These are phyloP conservation scores for Solanum pimpinellifolium DNA, from an alignment of 257 asterid genomes.

Conservation along the genomic window DNA sequence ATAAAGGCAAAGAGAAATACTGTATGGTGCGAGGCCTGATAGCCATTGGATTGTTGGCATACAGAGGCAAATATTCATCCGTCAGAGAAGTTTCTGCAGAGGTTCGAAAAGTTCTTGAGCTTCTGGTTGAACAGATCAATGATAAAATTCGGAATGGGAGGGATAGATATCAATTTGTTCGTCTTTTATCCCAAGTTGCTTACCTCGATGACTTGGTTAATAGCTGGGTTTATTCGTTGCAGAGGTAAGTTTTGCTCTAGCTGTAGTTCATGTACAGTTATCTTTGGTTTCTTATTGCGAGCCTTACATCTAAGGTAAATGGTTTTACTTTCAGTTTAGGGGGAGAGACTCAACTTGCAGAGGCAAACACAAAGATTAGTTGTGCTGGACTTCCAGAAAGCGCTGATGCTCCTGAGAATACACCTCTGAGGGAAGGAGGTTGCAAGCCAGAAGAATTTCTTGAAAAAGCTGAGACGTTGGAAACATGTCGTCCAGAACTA, in stretches of 20 bases:
- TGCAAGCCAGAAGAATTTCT: conserved; percentile 6
- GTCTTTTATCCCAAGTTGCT: conserved; percentile 83
- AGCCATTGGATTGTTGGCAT: conserved; percentile 89
- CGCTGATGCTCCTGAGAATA: conserved; percentile 8
- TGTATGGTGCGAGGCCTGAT: conserved; percentile 71
- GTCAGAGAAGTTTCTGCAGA: conserved; percentile 51
- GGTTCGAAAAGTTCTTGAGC: conserved; percentile 73
- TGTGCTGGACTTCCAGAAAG: conserved; percentile 6
- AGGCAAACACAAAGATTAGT: conserved; percentile 16
- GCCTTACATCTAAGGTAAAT: conserved; percentile 6
- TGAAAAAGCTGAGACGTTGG: conserved; percentile 19
- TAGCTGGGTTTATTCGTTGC: conserved; percentile 70
- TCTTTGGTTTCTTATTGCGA: neutral
- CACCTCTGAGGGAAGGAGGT: conserved; percentile 22
- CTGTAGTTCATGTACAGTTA: neutral
- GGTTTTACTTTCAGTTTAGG: conserved; percentile 51
- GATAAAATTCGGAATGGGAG: conserved; percentile 78
- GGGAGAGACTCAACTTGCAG: conserved; percentile 36
- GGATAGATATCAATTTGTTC: conserved; percentile 51
- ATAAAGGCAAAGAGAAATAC: conserved; percentile 34
- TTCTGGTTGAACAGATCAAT: conserved; percentile 47
- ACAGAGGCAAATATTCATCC: conserved; percentile 72
- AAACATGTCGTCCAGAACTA: conserved; percentile 12
- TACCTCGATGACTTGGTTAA: conserved; percentile 82
- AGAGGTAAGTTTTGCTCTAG: conserved; percentile 38